These are phyloP conservation scores for Penicillium psychrofluorescens DNA, from an alignment of 495 filamentous ascomycete genomes.

Conservation along the genomic window DNA sequence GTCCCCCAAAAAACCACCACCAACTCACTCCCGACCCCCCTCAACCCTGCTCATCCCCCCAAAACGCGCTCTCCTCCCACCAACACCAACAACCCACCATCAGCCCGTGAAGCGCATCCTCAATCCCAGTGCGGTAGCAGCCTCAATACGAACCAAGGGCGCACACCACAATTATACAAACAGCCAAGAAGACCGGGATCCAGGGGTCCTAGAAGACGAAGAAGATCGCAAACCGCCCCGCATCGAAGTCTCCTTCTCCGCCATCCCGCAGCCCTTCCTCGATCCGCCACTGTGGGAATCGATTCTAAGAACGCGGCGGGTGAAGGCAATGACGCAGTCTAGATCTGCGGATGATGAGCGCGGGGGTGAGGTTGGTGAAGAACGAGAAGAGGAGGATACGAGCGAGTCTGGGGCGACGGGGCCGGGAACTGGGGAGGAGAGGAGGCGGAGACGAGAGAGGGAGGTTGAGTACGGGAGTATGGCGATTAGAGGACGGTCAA, in stretches of 20 bases:
- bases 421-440: conserved; percentile 10
- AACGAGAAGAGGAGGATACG: neutral
- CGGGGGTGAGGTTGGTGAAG: neutral
- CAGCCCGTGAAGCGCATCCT: no score
- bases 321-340: neutral
- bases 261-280: conserved; percentile 16
- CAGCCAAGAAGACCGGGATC: no score
- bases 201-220: neutral
- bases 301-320: conserved; percentile 8
- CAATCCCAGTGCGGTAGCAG: no score
- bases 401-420: neutral
- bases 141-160: no score
- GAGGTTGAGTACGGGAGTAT: conserved; percentile 27
- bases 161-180: no score
- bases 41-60: no score
- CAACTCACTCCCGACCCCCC: no score
- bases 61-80: no score
- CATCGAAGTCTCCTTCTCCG: conserved; percentile 10
- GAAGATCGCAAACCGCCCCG: neutral
- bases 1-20: no score
- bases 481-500: conserved; percentile 24
- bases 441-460: conserved; percentile 9
- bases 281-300: conserved; percentile 16
- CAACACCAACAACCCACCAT: no score
- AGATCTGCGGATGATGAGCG: conserved; percentile 3